Conservation (phyloP, 768 basidiomycete species). For the Podaxis mareebaensis region DNA sequence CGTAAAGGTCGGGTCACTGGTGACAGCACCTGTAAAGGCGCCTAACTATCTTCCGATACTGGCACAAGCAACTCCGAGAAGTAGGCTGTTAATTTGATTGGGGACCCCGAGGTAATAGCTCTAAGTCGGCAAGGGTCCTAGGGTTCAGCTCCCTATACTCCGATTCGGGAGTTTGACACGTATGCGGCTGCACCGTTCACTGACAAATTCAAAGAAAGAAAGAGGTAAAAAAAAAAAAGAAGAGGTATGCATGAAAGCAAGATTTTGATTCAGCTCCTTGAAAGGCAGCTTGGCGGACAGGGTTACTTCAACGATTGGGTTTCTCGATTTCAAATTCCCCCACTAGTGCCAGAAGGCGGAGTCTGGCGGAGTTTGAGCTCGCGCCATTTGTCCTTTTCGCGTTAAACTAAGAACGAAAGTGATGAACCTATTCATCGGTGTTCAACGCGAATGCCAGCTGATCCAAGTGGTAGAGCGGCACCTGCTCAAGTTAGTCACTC, state of each 20-base stretch:
- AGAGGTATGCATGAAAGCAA: not conserved
- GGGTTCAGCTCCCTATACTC: conserved; percentile 6
- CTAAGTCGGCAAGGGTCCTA: conserved; percentile 10
- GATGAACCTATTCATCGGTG: not conserved
- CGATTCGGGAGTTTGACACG: conserved; percentile 9
- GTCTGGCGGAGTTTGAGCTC: conserved; percentile 5
- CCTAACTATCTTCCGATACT: not conserved
- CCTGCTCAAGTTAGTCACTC: not conserved
- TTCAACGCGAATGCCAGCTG: not conserved
- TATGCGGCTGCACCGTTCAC: not conserved
- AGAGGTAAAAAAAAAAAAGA: not conserved
- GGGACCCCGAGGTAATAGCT: not conserved
- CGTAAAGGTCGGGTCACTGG: not conserved
- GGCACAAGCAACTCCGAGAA: conserved; percentile 9
- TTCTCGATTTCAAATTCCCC: not conserved
- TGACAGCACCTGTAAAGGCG: not conserved
- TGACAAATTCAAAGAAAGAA: not conserved
- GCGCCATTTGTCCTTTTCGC: not conserved
- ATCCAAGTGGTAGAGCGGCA: not conserved
- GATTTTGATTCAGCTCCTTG: not conserved
- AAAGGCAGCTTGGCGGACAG: not conserved
- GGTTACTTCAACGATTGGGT: not conserved
- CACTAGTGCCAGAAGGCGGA: not conserved
- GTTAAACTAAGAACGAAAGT: not conserved
- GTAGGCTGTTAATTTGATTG: not conserved